A percentile compares a stretch with the other conserved stretches of the same genome.
Evolutionary conservation across 192 early-diverging fungal genomes (phyloP).

Genomic region (Pecoramyces ruminantium): DNA sequence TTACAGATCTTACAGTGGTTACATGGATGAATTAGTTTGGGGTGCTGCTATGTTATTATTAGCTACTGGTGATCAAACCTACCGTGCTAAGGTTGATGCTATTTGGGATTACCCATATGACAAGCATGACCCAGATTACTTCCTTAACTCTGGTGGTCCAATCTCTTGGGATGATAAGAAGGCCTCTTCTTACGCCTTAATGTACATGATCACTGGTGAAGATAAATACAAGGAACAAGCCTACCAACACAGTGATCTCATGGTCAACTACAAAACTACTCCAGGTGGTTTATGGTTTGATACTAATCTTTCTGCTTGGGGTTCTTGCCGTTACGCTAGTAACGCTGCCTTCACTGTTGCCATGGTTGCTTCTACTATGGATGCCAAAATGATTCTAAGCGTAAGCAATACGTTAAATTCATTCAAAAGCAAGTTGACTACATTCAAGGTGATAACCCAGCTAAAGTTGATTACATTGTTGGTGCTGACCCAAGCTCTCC

Average conservation of each 20-base stretch:
- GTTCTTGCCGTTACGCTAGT: neutral
- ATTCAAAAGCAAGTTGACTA: conserved; percentile 24
- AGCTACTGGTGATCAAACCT: conserved; percentile 19
- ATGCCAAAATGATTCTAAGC: neutral
- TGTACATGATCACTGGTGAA: conserved; percentile 17
- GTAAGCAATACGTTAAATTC: neutral
- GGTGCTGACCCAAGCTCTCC: conserved; percentile 42
- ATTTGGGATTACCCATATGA: conserved; percentile 17
- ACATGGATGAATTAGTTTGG: conserved; percentile 25
- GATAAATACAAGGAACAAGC: neutral
- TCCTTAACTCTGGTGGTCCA: conserved; percentile 21
- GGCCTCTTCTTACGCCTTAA: conserved; percentile 14
- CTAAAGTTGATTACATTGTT: conserved; percentile 31
- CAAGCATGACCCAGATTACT: conserved; percentile 19
- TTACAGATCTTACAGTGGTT: conserved; percentile 18
- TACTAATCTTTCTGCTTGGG: neutral
- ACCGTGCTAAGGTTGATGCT: conserved; percentile 18
- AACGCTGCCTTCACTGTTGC: conserved; percentile 1
- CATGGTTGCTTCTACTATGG: neutral
- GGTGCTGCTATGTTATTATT: conserved; percentile 34
- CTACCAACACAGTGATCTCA: neutral
- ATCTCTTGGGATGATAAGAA: conserved; percentile 13
- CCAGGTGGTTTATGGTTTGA: neutral
- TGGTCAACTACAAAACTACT: conserved; percentile 2
- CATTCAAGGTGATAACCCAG: conserved; percentile 27